Percentiles rank a stretch among this genome's conserved stretches.
These are phyloP conservation scores for Albifimbria verrucaria DNA, from an alignment of 2,329 filamentous ascomycete species.

Conservation along the genomic window DNA sequence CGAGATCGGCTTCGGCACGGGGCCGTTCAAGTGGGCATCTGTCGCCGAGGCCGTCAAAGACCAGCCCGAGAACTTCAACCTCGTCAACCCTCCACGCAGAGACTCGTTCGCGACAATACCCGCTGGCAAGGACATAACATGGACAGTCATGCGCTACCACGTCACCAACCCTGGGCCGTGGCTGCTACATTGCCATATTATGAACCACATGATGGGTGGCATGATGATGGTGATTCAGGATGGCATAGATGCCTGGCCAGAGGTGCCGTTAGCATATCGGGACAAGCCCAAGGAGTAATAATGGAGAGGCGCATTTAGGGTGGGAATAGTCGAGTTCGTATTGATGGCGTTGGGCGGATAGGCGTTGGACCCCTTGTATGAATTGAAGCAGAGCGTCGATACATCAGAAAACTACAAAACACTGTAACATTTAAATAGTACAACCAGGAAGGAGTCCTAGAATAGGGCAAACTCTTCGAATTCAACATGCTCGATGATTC, in stretches of 20 bases:
- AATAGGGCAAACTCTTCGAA: too few relatives aligned
- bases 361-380: too few relatives aligned
- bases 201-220: conserved; percentile 50
- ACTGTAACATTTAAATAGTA: too few relatives aligned
- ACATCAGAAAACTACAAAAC: too few relatives aligned
- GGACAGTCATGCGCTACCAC: conserved; percentile 53
- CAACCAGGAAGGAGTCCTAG: too few relatives aligned
- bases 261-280: conserved; percentile 35
- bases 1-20: conserved; percentile 48
- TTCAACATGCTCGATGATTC: too few relatives aligned
- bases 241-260: conserved; percentile 40
- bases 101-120: conserved; percentile 35
- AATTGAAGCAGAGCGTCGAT: too few relatives aligned
- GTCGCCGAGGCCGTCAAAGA: conserved; percentile 49
- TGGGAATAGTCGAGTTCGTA: too few relatives aligned
- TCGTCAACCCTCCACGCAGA: conserved; percentile 50
- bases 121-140: conserved; percentile 16
- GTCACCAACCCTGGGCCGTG: conserved; percentile 51
- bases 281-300: too few relatives aligned
- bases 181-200: conserved; percentile 55
- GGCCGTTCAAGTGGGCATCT: conserved; percentile 47
- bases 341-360: too few relatives aligned
- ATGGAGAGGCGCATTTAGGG: too few relatives aligned
- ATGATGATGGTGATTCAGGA: conserved; percentile 53
- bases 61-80: conserved; percentile 51